Evolutionary conservation across 805 yeast genomes (phyloP).

Genomic region (Komagataella populi): DNA sequence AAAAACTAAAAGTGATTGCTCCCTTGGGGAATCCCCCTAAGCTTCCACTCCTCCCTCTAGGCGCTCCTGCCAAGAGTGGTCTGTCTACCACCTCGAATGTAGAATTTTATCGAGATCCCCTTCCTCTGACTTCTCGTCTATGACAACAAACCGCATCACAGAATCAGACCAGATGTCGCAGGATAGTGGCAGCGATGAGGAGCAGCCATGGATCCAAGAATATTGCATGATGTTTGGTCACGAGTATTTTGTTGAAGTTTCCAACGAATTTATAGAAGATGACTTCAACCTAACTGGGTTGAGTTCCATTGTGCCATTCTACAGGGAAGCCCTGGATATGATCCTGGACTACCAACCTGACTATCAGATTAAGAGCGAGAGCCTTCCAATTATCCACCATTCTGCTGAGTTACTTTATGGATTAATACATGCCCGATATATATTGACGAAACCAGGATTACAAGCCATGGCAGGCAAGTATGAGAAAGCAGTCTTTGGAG

Average conservation of each 20-base stretch:
- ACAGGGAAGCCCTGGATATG: slow-evolving; percentile 82
- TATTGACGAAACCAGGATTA: slow-evolving; percentile 79
- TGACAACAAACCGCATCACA: background rate
- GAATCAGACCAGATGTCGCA: slow-evolving; percentile 4
- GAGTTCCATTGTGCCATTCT: slow-evolving; percentile 73
- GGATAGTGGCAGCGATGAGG: slow-evolving; percentile 26
- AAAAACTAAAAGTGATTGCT: background rate
- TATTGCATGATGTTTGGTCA: slow-evolving; percentile 72
- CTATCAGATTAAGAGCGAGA: slow-evolving; percentile 42
- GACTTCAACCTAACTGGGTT: slow-evolving; percentile 93
- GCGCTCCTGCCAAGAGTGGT: background rate
- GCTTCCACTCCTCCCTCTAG: background rate
- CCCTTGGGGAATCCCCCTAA: background rate
- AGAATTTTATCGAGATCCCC: background rate
- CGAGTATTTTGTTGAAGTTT: slow-evolving; percentile 85
- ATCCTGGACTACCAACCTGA: slow-evolving; percentile 76
- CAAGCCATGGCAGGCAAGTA: slow-evolving; percentile 90
- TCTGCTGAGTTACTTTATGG: slow-evolving; percentile 91
- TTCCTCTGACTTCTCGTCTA: background rate
- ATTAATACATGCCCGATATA: slow-evolving; percentile 83
- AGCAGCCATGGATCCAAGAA: slow-evolving; percentile 72
- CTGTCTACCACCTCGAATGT: background rate
- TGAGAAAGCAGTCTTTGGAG: slow-evolving; percentile 79
- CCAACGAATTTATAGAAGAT: slow-evolving; percentile 88
- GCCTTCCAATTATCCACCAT: slow-evolving; percentile 68